phyloP scores from a whole-genome alignment of 2,329 filamentous ascomycete species.

The Ophiocordyceps camponoti-leonardi region DNA sequence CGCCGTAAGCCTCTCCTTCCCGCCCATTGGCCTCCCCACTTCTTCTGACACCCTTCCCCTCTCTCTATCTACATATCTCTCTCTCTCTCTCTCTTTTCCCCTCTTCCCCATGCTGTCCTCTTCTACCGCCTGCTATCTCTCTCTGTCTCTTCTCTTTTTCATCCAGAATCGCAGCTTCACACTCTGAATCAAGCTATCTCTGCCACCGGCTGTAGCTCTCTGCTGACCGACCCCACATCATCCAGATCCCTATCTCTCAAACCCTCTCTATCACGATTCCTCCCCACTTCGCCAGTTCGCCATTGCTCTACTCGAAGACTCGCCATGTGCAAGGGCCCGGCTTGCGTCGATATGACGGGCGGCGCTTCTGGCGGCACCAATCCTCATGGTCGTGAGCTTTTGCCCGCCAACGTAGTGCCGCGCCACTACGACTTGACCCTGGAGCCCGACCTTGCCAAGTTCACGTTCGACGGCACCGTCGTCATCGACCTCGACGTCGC shows the following conservation, averaged over 20 bases:
- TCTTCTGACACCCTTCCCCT: background rate
- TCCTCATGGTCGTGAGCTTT: constrained; percentile 47
- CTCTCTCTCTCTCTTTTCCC: background rate
- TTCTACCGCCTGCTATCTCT: background rate
- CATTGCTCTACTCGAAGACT: constrained; percentile 60
- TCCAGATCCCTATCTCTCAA: background rate
- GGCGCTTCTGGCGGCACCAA: constrained; percentile 8
- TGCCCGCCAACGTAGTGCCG: constrained; percentile 87
- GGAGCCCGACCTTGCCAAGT: constrained; percentile 77
- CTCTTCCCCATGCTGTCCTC: background rate
- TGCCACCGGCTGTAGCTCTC: no score
- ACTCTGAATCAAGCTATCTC: background rate
- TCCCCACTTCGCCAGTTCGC: constrained; percentile 16
- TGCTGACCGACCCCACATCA: background rate
- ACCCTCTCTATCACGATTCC: background rate
- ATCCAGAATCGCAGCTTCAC: background rate
- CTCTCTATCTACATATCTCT: no score
- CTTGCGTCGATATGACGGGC: constrained; percentile 15
- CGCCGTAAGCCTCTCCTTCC: background rate
- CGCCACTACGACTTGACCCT: constrained; percentile 80
- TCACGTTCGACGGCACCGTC: constrained; percentile 74
- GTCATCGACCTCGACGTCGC: constrained; percentile 74
- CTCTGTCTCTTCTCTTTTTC: background rate
- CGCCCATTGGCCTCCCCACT: background rate
- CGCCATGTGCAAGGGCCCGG: constrained; percentile 46